A percentile compares a stretch with the other conserved stretches of the same genome.
These are phyloP conservation scores for Xylaria bambusicola DNA, from an alignment of 495 filamentous ascomycete species.

Conservation along the genomic window DNA sequence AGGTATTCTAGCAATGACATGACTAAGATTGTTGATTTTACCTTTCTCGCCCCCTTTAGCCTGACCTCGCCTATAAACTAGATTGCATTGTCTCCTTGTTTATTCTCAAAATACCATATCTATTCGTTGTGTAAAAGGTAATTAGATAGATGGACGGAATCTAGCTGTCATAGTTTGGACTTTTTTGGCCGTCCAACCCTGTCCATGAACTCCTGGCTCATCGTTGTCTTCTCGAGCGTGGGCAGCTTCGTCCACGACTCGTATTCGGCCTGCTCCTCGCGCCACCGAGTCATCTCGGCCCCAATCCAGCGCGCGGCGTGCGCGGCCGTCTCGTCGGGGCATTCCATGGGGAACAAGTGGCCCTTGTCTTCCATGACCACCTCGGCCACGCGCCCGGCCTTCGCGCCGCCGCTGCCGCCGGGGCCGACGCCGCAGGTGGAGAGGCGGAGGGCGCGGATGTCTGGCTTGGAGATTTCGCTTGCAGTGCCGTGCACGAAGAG, in stretches of 20 bases:
- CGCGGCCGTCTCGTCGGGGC: conserved; percentile 63
- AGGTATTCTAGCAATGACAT: no score
- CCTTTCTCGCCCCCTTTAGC: no score
- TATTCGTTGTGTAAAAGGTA: no score
- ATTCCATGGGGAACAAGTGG: conserved; percentile 85
- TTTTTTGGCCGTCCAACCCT: conserved; percentile 40
- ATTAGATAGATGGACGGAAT: no score
- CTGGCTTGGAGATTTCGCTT: conserved; percentile 62
- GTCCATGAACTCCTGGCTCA: conserved; percentile 59
- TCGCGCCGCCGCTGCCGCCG: conserved; percentile 68
- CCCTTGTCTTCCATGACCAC: conserved; percentile 67
- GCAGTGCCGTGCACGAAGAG: conserved; percentile 77
- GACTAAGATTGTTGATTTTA: no score
- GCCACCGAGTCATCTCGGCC: conserved; percentile 63
- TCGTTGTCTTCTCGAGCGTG: conserved; percentile 56
- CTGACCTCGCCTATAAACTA: no score
- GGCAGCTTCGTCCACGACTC: conserved; percentile 52
- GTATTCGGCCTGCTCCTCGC: conserved; percentile 62
- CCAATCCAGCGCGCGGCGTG: conserved; percentile 64
- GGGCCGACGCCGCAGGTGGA: conserved; percentile 62
- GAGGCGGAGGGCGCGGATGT: conserved; percentile 57
- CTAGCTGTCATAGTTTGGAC: conserved; percentile 26
- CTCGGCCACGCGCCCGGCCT: conserved; percentile 67
- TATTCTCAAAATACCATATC: no score
- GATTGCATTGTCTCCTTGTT: no score